Percentiles rank a stretch among this genome's conserved stretches.
Evolutionary conservation across 2,329 filamentous ascomycete genomes (phyloP).

Genomic region (Domatiomyces catenatus): DNA sequence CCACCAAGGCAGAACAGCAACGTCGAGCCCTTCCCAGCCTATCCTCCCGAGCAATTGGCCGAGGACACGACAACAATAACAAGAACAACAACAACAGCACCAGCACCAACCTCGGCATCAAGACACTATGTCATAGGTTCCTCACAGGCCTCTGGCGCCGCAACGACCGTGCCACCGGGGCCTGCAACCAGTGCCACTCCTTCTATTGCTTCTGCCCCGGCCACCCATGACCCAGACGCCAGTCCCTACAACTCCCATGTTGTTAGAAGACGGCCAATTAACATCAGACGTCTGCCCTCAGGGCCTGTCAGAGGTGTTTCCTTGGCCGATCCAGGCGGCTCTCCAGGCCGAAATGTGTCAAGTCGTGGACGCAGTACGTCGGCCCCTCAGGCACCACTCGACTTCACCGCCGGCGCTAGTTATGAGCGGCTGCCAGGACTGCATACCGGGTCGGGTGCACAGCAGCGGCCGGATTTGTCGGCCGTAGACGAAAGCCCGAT

Average conservation of each 20-base stretch:
- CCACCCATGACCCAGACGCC: constrained; percentile 6
- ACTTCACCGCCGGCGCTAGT: constrained; percentile 1
- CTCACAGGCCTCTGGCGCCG: constrained; percentile 1
- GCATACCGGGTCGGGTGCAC: constrained; percentile 4
- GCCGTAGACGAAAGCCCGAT: constrained; percentile 9
- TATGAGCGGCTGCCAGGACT: constrained; percentile 7
- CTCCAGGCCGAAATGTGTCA: constrained; percentile 4
- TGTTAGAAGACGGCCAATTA: constrained; percentile 8
- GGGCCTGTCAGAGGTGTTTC: not conserved
- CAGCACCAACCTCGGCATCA: not conserved
- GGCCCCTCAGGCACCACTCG: constrained; percentile 9
- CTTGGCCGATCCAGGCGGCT: constrained; percentile 2
- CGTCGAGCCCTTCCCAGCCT: not conserved
- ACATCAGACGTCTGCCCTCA: constrained; percentile 14
- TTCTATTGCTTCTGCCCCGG: not conserved
- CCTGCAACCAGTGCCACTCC: not conserved
- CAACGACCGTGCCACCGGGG: constrained; percentile 5
- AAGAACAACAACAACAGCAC: not conserved
- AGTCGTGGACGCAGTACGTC: constrained; percentile 10
- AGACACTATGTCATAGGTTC: too few relatives aligned
- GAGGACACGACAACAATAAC: too few relatives aligned
- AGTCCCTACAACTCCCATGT: constrained; percentile 7
- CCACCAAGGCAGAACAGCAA: not conserved
- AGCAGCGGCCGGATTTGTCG: constrained; percentile 9
- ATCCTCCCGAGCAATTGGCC: not conserved